These are phyloP conservation scores for Phylloporus sp. DNA, from an alignment of 768 basidiomycete species.

Conservation along the genomic window DNA sequence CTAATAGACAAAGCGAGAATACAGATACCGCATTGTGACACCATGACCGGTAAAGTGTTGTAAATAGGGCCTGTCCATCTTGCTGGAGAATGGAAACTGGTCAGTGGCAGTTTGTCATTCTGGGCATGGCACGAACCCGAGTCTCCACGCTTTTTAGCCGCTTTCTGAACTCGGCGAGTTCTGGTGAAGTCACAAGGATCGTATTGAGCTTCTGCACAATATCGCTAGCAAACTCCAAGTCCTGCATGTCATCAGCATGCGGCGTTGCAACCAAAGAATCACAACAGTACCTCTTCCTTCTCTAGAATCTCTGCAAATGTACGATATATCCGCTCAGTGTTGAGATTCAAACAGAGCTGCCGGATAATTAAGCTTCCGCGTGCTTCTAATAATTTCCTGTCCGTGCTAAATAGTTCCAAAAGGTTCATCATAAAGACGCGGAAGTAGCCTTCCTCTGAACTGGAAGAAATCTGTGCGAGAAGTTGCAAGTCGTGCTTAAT, in stretches of 20 bases:
- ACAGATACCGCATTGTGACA: conserved; percentile 97
- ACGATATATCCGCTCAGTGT: conserved; percentile 92
- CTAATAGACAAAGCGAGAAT: conserved; percentile 92
- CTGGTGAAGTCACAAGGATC: conserved; percentile 94
- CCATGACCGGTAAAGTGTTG: conserved; percentile 94
- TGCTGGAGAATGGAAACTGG: conserved; percentile 40
- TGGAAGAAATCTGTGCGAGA: conserved; percentile 93
- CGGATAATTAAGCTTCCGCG: conserved; percentile 94
- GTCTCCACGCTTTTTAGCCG: conserved; percentile 91
- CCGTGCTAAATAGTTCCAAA: conserved; percentile 92
- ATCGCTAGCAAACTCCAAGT: conserved; percentile 94
- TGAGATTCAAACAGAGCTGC: conserved; percentile 89
- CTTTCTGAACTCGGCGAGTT: conserved; percentile 91
- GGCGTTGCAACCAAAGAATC: not conserved
- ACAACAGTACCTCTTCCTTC: conserved; percentile 80
- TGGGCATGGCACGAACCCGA: conserved; percentile 51
- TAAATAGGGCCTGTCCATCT: conserved; percentile 96
- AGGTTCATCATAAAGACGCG: conserved; percentile 94
- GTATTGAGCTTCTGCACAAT: conserved; percentile 98
- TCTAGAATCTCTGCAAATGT: conserved; percentile 97
- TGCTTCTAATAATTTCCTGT: conserved; percentile 82
- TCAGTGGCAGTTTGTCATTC: conserved; percentile 1
- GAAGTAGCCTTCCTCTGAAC: conserved; percentile 94
- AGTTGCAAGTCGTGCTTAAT: conserved; percentile 96
- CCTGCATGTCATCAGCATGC: conserved; percentile 42